A percentile compares a stretch with the other conserved stretches of the same genome.
Conservation (phyloP, 306 rosid species). For the Potentilla sterilis region DNA sequence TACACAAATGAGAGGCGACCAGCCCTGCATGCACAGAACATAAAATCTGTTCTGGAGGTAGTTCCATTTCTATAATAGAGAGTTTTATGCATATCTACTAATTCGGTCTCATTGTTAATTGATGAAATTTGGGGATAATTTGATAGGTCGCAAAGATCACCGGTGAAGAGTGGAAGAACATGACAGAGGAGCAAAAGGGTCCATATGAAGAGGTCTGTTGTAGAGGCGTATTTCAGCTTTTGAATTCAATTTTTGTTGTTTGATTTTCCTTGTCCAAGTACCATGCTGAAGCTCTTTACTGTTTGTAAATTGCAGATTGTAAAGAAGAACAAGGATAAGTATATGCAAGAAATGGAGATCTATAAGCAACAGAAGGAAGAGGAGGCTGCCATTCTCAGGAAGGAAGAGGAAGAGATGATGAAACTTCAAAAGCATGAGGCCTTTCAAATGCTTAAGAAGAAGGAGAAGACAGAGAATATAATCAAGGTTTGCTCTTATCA, state of each 20-base stretch:
- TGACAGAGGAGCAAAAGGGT: constrained; percentile 55
- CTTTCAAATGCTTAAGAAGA: constrained; percentile 73
- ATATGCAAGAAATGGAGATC: constrained; percentile 62
- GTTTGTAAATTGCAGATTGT: constrained; percentile 46
- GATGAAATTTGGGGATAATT: background rate
- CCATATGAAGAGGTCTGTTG: constrained; percentile 79
- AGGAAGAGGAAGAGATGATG: constrained; percentile 77
- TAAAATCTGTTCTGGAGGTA: constrained; percentile 60
- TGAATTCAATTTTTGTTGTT: background rate
- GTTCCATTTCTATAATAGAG: background rate
- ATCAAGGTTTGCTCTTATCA: constrained; percentile 50
- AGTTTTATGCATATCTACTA: background rate
- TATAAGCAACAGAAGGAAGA: constrained; percentile 78
- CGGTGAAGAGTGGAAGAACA: constrained; percentile 85
- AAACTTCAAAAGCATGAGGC: constrained; percentile 89
- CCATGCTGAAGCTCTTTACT: background rate
- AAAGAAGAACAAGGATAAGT: constrained; percentile 77
- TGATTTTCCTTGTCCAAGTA: no score
- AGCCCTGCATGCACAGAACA: constrained; percentile 51
- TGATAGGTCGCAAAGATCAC: constrained; percentile 66
- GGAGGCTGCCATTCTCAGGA: constrained; percentile 54
- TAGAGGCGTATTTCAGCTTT: background rate
- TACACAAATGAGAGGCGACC: constrained; percentile 73
- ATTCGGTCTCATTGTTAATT: background rate
- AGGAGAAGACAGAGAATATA: constrained; percentile 80